phyloP scores from a whole-genome alignment of 768 basidiomycete genomes.

The Xerocomellus intermedius region DNA sequence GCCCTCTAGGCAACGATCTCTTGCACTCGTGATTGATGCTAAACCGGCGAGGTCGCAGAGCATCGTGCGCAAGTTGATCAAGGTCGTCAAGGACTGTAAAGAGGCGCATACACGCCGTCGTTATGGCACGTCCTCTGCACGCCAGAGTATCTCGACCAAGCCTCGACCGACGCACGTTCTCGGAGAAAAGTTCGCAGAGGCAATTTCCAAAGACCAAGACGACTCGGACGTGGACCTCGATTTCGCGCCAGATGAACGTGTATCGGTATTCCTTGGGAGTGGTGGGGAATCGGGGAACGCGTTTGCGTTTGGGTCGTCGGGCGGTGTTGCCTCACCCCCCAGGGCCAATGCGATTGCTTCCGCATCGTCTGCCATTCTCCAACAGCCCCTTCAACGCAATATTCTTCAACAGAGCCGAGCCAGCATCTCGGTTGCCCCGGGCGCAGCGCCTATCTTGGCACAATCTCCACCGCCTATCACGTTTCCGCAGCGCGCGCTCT shows the following conservation, averaged over 20 bases:
- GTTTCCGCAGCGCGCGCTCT: constrained; percentile 62
- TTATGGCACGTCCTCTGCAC: constrained; percentile 27
- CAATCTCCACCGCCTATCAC: constrained; percentile 41
- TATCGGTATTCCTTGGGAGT: constrained; percentile 36
- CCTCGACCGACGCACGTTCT: constrained; percentile 46
- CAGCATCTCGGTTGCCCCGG: constrained; percentile 27
- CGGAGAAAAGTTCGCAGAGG: constrained; percentile 67
- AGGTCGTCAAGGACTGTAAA: constrained; percentile 81
- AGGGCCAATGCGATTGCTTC: constrained; percentile 50
- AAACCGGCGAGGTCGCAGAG: constrained; percentile 42
- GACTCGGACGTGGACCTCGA: constrained; percentile 80
- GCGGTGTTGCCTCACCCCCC: constrained; percentile 30
- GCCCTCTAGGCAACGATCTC: background rate
- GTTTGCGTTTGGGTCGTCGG: constrained; percentile 33
- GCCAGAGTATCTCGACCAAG: constrained; percentile 33
- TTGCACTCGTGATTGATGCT: constrained; percentile 1
- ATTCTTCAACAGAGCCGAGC: constrained; percentile 47
- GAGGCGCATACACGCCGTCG: constrained; percentile 53
- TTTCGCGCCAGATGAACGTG: constrained; percentile 56
- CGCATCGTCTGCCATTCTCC: constrained; percentile 59
- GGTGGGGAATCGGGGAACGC: constrained; percentile 45
- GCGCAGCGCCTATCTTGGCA: constrained; percentile 11
- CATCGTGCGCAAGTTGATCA: constrained; percentile 79
- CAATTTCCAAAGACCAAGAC: constrained; percentile 43
- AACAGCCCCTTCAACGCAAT: constrained; percentile 57